phyloP scores from a whole-genome alignment of 768 basidiomycete genomes.

The Naganishia vishniacii region DNA sequence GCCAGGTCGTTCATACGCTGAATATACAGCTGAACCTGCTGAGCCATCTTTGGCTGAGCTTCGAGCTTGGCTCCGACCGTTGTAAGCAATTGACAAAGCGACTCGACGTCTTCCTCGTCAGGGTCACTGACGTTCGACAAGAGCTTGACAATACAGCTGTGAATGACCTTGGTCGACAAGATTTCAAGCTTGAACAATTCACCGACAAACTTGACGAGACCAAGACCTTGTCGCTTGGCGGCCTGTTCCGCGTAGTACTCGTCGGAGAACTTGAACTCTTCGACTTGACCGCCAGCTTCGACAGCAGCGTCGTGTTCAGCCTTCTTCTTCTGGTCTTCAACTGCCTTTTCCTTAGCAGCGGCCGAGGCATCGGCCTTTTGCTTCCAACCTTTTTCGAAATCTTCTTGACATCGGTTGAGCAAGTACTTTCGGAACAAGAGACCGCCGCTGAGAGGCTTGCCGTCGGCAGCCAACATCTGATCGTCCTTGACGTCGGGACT shows the following conservation, averaged over 20 bases:
- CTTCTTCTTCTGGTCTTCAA: constrained; percentile 74
- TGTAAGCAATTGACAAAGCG: constrained; percentile 81
- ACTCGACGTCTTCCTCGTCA: constrained; percentile 97
- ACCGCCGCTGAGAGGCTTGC: constrained; percentile 85
- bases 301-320: constrained; percentile 52
- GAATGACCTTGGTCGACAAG: constrained; percentile 97
- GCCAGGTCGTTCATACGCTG: constrained; percentile 76
- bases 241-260: constrained; percentile 95
- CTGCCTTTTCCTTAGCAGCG: constrained; percentile 76
- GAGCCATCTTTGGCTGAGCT: constrained; percentile 63
- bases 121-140: constrained; percentile 88
- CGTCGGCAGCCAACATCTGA: constrained; percentile 70
- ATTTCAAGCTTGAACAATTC: constrained; percentile 99
- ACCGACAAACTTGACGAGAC: constrained; percentile 95
- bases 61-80: constrained; percentile 84
- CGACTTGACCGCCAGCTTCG: constrained; percentile 55
- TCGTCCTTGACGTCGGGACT: constrained; percentile 82
- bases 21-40: constrained; percentile 80
- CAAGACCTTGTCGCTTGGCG: constrained; percentile 93
- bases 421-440: constrained; percentile 95
- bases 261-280: constrained; percentile 68
- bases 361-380: constrained; percentile 78
- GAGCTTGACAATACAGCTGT: constrained; percentile 94
- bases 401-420: constrained; percentile 91
- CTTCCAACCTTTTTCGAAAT: constrained; percentile 94